Evolutionary conservation across 2,329 filamentous ascomycete genomes (phyloP).

Genomic region (Escovopsis sp.): DNA sequence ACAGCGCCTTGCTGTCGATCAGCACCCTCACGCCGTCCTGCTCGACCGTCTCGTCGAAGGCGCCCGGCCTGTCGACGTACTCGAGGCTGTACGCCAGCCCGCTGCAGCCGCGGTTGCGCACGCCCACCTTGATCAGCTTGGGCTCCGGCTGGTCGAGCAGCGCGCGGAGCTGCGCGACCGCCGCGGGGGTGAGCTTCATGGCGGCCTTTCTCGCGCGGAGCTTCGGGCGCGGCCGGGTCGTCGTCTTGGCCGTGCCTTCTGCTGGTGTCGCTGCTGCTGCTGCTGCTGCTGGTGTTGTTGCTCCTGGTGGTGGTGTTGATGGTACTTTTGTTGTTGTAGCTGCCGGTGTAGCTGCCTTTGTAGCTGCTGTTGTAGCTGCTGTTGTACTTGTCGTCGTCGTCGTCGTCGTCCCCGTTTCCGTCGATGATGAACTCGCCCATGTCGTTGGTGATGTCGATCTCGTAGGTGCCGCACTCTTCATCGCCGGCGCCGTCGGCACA

Average conservation of each 20-base stretch:
- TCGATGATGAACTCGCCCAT: no score
- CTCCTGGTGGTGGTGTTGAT: constrained; percentile 6
- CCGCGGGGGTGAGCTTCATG: constrained; percentile 68
- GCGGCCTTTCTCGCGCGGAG: constrained; percentile 67
- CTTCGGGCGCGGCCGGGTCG: constrained; percentile 19
- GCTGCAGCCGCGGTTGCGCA: constrained; percentile 87
- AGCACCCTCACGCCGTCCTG: constrained; percentile 93
- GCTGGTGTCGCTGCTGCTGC: constrained; percentile 4
- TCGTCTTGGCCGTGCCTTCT: constrained; percentile 26
- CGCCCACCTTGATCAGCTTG: constrained; percentile 86
- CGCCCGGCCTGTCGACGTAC: constrained; percentile 79
- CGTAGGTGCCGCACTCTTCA: no score
- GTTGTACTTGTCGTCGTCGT: no score
- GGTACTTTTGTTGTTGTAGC: constrained; percentile 7
- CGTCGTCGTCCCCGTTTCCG: no score
- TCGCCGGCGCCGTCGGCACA: constrained; percentile 6
- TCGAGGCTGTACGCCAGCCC: constrained; percentile 87
- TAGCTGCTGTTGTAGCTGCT: constrained; percentile 3
- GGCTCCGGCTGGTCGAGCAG: constrained; percentile 75
- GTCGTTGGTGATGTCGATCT: constrained; percentile 1
- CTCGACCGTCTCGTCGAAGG: constrained; percentile 83
- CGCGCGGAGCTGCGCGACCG: constrained; percentile 61
- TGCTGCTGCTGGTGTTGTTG: no score
- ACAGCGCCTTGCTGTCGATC: constrained; percentile 92
- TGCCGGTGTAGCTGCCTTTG: no score